Evolutionary conservation across 2,329 filamentous ascomycete genomes (phyloP).

Genomic region (Penicillium sp.): DNA sequence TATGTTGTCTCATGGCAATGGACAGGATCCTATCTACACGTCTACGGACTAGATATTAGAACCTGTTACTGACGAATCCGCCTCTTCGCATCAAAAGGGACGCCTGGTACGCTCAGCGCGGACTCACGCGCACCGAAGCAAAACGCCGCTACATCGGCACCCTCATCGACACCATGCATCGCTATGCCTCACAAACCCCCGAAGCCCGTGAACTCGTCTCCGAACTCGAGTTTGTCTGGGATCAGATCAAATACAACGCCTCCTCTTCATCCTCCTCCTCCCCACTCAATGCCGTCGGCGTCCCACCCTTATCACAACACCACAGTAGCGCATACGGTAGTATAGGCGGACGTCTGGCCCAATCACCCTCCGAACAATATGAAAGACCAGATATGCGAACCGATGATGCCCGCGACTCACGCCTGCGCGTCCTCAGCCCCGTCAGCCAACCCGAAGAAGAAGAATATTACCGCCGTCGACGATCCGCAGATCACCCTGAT

Average conservation of each 20-base stretch:
- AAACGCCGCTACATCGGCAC: constrained; percentile 94
- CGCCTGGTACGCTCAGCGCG: constrained; percentile 89
- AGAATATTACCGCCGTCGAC: constrained; percentile 49
- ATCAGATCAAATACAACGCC: constrained; percentile 89
- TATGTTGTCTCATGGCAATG: constrained; percentile 36
- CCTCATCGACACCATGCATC: constrained; percentile 95
- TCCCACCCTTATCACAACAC: constrained; percentile 40
- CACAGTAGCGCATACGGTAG: constrained; percentile 43
- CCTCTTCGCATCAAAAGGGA: constrained; percentile 62
- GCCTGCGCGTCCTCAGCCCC: constrained; percentile 76
- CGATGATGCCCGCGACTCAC: constrained; percentile 51
- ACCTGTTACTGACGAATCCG: not conserved
- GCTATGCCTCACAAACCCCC: constrained; percentile 80
- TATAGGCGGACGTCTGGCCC: constrained; percentile 44
- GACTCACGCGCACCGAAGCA: constrained; percentile 84
- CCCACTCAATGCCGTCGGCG: constrained; percentile 38
- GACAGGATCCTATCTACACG: not conserved
- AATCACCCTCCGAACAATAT: constrained; percentile 41
- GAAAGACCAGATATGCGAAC: constrained; percentile 40
- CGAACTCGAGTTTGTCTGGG: constrained; percentile 99
- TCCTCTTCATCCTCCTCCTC: constrained; percentile 62
- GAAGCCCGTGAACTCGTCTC: constrained; percentile 86
- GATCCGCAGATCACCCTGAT: constrained; percentile 40
- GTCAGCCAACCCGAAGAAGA: constrained; percentile 81
- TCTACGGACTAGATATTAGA: not conserved